Evolutionary conservation across 2,329 filamentous ascomycete genomes (phyloP).

Genomic region (Anthostomella pinea): DNA sequence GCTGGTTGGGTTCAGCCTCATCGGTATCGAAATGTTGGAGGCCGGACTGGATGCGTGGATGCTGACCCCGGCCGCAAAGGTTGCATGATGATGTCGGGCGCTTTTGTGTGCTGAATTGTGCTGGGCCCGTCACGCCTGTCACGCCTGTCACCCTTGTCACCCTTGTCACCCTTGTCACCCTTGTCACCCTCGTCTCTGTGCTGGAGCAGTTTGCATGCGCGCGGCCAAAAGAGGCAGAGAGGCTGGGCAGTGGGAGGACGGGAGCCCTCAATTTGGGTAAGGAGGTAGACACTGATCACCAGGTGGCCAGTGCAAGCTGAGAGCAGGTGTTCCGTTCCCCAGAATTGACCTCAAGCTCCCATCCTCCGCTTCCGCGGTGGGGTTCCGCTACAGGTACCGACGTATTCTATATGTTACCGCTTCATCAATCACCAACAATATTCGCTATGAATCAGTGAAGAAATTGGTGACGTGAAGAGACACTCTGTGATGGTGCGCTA

Average conservation of each 20-base stretch:
- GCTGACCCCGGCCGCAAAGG: conserved; percentile 5
- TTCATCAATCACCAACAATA: not conserved
- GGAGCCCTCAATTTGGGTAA: conserved; percentile 24
- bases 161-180: no score
- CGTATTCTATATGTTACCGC: conserved; percentile 14
- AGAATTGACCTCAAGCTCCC: no score
- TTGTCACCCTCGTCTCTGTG: no score
- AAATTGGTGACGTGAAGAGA: not conserved
- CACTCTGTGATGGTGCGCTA: conserved; percentile 14
- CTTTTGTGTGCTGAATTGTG: no score
- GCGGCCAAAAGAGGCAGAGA: not conserved
- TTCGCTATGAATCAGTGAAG: not conserved
- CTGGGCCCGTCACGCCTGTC: no score
- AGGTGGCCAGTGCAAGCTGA: no score
- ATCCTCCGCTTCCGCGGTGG: no score
- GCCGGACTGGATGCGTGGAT: conserved; percentile 11
- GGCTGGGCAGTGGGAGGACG: conserved; percentile 8
- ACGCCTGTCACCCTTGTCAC: no score
- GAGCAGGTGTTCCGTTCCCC: no score
- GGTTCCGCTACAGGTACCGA: conserved; percentile 7
- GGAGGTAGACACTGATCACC: no score
- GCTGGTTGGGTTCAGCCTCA: conserved; percentile 29
- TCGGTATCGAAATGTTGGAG: conserved; percentile 19
- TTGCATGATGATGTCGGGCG: not conserved
- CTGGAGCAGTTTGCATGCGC: no score